Base-by-base conservation (phyloP, 768 basidiomycete genomes). In the Trametes coccinea region DNA sequence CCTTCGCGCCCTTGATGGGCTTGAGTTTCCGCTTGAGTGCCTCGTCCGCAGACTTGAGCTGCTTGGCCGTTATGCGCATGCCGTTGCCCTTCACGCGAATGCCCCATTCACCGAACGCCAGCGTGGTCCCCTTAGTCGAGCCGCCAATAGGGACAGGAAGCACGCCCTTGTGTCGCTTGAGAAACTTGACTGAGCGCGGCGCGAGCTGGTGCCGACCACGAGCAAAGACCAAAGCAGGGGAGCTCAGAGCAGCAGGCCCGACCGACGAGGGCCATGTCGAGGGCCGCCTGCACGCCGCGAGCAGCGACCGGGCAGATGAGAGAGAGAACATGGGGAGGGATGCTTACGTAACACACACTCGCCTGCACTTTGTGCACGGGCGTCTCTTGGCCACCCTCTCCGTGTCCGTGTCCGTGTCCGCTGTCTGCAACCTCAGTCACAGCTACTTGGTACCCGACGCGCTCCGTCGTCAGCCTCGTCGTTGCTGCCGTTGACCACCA, bases 61-160 rank as follows among this genome's bases (percentile, higher is more conserved):
- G 94, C 74, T 96, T 96, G 0, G 93, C 95, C 17, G 85, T 89
- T 13, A 98, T 78, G 34, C 95, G 80, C 49, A 83, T 83, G 1
- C 93, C 92, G 58, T 90, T 82, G 0, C 88, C 89, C 67, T 91
- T 90, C 48, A 97, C 90, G 55, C 96, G 78, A 48, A 98, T 84
- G 9, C 97, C 97, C 83, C 88, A 99, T 6, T 95, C 89, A 41
- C 95, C 97, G 67, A 86, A 92, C 11, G 92, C 87, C 43, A 98
- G 84, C 1, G 93, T 93, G 4, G 97, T 95, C 22, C 96, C 97
- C 71, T 93, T 92, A 11, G 85, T 91, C 16, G 93, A 95, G 11
- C 97, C 97, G 56, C 96, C 97, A 33, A 75, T 86, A 2, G 92
- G 92, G 53, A 95, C 84, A 7, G 92, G 91, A 46, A 93, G 82